A percentile compares a stretch with the other conserved stretches of the same genome.
Conservation (phyloP, 108 stramenopile species). For the Chaetoceros muelleri region DNA sequence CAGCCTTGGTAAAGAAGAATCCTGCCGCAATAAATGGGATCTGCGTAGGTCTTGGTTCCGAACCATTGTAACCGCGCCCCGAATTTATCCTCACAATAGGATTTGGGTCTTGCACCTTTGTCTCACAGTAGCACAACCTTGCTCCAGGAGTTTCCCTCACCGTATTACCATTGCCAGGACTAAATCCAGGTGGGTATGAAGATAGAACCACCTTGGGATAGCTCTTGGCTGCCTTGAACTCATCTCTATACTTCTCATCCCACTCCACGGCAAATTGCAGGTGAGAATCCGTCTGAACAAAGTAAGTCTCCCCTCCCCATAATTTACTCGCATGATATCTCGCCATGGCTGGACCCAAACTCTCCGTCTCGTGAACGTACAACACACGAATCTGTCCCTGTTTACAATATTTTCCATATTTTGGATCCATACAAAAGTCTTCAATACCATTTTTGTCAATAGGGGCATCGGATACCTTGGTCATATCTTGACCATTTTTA, state of each 20-base stretch:
- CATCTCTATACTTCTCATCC: constrained; percentile 62
- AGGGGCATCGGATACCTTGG: constrained; percentile 43
- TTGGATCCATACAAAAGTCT: constrained; percentile 48
- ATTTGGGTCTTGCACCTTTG: constrained; percentile 36
- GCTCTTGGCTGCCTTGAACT: constrained; percentile 37
- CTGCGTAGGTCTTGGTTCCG: constrained; percentile 9
- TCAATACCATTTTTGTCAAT: constrained; percentile 71
- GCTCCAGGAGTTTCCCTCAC: constrained; percentile 16
- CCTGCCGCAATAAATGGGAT: constrained; percentile 88
- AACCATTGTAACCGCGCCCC: constrained; percentile 15
- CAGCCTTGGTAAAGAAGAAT: constrained; percentile 79
- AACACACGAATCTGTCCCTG: constrained; percentile 67
- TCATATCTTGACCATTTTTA: constrained; percentile 24
- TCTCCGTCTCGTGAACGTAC: constrained; percentile 81
- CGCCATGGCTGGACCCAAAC: constrained; percentile 84
- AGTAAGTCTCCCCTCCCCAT: constrained; percentile 89
- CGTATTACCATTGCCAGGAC: background rate
- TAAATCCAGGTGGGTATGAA: constrained; percentile 75
- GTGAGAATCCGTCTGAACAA: constrained; percentile 86
- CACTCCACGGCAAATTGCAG: constrained; percentile 65
- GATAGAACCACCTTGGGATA: constrained; percentile 71
- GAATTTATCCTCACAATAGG: constrained; percentile 64
- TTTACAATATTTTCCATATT: constrained; percentile 44
- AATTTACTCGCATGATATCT: constrained; percentile 83
- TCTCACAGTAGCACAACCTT: constrained; percentile 49